Evolutionary conservation across 163 green algal species (phyloP), one percentile per base, ranked within the genome.

Genomic region (Volvox carteri): DNA sequence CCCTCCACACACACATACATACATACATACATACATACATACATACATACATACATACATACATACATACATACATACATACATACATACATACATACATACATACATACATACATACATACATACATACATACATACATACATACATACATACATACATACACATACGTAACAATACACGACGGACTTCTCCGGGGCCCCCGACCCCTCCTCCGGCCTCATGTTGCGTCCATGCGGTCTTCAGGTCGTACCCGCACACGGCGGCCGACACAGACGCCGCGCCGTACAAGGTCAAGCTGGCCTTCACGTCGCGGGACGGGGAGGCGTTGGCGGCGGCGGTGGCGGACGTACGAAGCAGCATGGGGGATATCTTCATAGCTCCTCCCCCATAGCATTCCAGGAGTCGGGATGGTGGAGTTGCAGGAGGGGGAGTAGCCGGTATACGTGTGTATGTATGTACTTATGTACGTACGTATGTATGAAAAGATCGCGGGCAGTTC

Each of bases 221-320:
- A 4, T 65, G 8, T 16, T 25, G 16, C 12, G 23, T 50, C 46
- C 8, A 46, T 46, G n/a, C n/a, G n/a, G n/a, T 14, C 72, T 42
- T 94, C 41, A 93, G 95, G 9, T 92, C 70, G 18, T 97, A 97
- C 78, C 95, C 94, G 21, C 94, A 94, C 85, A 87, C 75, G 0
- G n/a, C 86, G 33, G 56, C 73, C 12, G 67, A 92, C 28, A n/a
- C n/a, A n/a, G 75, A 48, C 3, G 70, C 81, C 44, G 54, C 48
- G 12, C 73, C 42, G 21, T 94, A 84, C 77, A 90, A 91, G 60
- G 93, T 95, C 0, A 94, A 95, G 86, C 86, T 96, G 39, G 65
- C 91, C 39, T 85, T 96, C 28, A 91, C 90, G n/a, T 92, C 80
- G 14, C 85, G 93, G 4, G 83, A 94, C 58, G 3, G 70, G 18